phyloP scores from a whole-genome alignment of 73 alveolate genomes.

The Stentor roeselii region DNA sequence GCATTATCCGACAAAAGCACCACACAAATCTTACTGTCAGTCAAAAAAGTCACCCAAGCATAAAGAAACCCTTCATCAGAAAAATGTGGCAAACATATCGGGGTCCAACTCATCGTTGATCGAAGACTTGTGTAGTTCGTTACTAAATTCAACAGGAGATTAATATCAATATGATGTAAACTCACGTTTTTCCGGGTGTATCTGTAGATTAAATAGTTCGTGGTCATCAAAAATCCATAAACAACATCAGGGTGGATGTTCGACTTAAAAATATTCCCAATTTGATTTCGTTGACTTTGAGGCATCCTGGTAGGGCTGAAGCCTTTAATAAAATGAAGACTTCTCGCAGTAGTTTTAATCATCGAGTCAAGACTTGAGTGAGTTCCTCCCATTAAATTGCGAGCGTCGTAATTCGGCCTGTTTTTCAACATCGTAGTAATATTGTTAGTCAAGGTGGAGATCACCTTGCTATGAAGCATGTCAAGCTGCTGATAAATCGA shows the following conservation, averaged over 20 bases:
- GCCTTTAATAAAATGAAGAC: constrained; percentile 6
- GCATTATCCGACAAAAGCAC: constrained; percentile 13
- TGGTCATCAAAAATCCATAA: constrained; percentile 12
- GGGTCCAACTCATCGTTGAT: constrained; percentile 26
- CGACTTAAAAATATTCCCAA: not conserved
- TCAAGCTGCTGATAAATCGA: constrained; percentile 1
- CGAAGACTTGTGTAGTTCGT: not conserved
- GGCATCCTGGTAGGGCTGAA: constrained; percentile 18
- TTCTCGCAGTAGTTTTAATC: not conserved
- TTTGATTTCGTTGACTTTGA: not conserved
- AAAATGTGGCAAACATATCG: constrained; percentile 23
- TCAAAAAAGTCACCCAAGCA: constrained; percentile 9
- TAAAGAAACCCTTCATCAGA: constrained; percentile 19
- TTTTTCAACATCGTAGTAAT: not conserved
- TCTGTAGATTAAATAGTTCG: not conserved
- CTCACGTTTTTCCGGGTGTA: not conserved
- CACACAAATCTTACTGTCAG: not conserved
- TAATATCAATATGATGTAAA: not conserved
- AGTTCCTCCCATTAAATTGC: constrained; percentile 23
- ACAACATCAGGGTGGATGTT: not conserved
- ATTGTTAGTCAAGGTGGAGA: constrained; percentile 3
- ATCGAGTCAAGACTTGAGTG: not conserved
- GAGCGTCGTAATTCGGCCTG: not conserved
- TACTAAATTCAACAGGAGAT: not conserved
- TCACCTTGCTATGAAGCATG: not conserved